These are phyloP conservation scores for Geoglossum cookeanum DNA, from an alignment of 2,329 filamentous ascomycete genomes.

Conservation along the genomic window DNA sequence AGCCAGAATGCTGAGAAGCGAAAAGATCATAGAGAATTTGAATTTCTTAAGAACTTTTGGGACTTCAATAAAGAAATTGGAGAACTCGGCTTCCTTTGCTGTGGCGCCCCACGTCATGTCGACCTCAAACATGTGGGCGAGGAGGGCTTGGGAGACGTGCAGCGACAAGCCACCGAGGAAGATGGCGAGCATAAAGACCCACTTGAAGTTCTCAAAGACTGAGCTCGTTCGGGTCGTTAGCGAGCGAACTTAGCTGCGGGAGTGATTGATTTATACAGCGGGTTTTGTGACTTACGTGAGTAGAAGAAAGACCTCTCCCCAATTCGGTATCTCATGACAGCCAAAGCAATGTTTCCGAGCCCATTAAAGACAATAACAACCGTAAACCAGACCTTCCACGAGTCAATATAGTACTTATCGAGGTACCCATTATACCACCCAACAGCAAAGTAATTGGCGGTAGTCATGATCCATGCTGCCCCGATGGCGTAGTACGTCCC, in stretches of 20 bases:
- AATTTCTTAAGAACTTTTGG: constrained; percentile 63
- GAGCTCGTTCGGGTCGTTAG: neutral
- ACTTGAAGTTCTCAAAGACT: constrained; percentile 39
- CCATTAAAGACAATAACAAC: constrained; percentile 63
- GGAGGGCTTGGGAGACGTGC: constrained; percentile 60
- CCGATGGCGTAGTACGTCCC: constrained; percentile 67
- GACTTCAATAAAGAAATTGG: constrained; percentile 72
- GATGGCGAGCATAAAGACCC: constrained; percentile 54
- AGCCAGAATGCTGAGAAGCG: constrained; percentile 34
- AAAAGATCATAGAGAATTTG: constrained; percentile 51
- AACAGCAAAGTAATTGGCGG: constrained; percentile 55
- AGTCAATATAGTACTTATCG: constrained; percentile 64
- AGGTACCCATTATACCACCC: constrained; percentile 62
- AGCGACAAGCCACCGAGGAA: constrained; percentile 69
- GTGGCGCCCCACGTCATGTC: constrained; percentile 78
- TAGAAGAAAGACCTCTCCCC: constrained; percentile 42
- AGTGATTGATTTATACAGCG: neutral
- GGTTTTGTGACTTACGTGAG: constrained; percentile 17
- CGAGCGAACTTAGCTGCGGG: too few species aligned
- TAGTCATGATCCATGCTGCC: constrained; percentile 54
- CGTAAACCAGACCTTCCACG: constrained; percentile 63
- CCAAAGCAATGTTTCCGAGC: constrained; percentile 52
- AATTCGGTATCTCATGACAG: constrained; percentile 52
- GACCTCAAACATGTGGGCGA: constrained; percentile 69
- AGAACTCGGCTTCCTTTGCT: constrained; percentile 61